Conservation (phyloP, 2,329 filamentous ascomycete species). For the Gnomoniopsis sp. region DNA sequence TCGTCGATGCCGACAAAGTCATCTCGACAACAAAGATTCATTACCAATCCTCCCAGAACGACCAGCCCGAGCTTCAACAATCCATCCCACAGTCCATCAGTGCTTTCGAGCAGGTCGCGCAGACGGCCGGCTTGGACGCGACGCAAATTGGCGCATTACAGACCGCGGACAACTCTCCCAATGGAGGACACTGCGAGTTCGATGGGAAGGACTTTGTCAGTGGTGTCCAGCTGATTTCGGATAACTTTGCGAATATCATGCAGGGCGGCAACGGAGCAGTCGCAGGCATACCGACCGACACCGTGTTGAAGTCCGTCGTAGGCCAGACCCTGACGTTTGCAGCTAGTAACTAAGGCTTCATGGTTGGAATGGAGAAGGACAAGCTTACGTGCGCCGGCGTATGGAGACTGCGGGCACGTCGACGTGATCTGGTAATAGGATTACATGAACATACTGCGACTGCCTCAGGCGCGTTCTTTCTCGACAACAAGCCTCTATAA, state of each 20-base stretch:
- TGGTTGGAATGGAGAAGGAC: no score
- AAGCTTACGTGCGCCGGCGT: neutral
- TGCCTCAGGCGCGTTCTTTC: no score
- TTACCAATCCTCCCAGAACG: constrained; percentile 52
- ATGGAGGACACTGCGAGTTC: constrained; percentile 57
- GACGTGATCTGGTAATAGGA: neutral
- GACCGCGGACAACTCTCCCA: constrained; percentile 54
- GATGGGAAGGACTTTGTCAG: constrained; percentile 50
- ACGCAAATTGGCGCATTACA: constrained; percentile 47
- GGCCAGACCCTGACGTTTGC: constrained; percentile 44
- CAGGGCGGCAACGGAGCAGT: constrained; percentile 49
- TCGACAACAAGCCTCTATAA: no score
- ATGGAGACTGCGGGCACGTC: neutral
- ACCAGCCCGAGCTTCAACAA: constrained; percentile 45
- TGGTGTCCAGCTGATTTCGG: constrained; percentile 55
- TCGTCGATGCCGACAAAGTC: constrained; percentile 36
- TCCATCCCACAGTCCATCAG: constrained; percentile 47
- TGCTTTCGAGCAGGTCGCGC: constrained; percentile 48
- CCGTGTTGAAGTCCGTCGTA: constrained; percentile 44
- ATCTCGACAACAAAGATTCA: constrained; percentile 49
- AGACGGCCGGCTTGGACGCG: constrained; percentile 38
- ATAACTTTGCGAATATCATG: constrained; percentile 50
- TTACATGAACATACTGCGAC: no score
- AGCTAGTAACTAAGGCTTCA: no score
- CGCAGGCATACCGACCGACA: constrained; percentile 45